Evolutionary conservation across 78 protist genomes (phyloP).

Genomic region (Dictyostelium citrinum): DNA sequence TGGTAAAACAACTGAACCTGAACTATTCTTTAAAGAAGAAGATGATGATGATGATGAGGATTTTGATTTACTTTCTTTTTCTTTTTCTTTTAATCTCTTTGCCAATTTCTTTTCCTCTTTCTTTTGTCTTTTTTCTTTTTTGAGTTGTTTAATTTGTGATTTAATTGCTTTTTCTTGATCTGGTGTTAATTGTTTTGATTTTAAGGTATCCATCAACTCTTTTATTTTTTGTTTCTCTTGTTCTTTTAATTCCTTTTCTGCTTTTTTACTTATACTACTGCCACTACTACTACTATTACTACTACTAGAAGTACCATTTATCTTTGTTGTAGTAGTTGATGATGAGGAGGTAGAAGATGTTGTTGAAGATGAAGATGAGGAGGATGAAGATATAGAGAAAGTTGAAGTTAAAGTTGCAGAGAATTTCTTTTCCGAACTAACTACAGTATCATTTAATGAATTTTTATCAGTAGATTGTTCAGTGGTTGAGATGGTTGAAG

Average conservation of each 20-base stretch:
- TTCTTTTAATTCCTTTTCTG: conserved; percentile 34
- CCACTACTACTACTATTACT: not conserved
- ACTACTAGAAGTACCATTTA: not conserved
- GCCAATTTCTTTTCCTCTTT: conserved; percentile 25
- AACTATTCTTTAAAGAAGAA: not conserved
- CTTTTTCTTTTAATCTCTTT: conserved; percentile 13
- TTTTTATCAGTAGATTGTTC: not conserved
- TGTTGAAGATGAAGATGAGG: not conserved
- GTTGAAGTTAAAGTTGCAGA: not conserved
- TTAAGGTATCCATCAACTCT: not conserved
- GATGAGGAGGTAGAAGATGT: not conserved
- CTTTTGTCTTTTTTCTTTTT: conserved; percentile 52
- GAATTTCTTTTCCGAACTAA: not conserved
- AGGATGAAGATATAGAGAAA: not conserved
- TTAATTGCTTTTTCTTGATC: conserved; percentile 54
- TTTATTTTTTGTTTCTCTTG: conserved; percentile 34
- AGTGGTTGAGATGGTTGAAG: not conserved
- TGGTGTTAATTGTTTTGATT: not conserved
- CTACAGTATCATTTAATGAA: not conserved
- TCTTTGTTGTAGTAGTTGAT: not conserved
- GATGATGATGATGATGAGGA: not conserved
- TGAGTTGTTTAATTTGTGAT: conserved; percentile 40
- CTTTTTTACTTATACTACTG: not conserved
- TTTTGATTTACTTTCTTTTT: not conserved
- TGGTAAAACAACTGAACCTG: not conserved